A percentile compares a stretch with the other conserved stretches of the same genome.
These are phyloP conservation scores for Chaetothyriales sp. DNA, from an alignment of 2,329 filamentous ascomycete species.

Conservation along the genomic window DNA sequence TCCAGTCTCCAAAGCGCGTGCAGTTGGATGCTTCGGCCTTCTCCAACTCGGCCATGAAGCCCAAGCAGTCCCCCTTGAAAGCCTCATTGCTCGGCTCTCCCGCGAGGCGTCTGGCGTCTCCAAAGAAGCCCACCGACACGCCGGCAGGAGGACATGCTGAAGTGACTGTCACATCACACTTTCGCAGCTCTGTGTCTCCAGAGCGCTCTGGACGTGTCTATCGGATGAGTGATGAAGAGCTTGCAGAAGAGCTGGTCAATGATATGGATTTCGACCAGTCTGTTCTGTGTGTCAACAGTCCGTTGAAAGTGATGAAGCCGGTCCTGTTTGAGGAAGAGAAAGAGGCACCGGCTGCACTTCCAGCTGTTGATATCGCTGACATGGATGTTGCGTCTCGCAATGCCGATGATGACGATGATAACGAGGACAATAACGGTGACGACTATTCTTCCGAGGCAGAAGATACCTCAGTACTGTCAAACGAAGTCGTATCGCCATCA, in stretches of 20 bases:
- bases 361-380: not conserved
- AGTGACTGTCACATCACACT: slow-evolving; percentile 14
- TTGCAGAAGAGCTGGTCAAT: slow-evolving; percentile 5
- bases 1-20: slow-evolving; percentile 29
- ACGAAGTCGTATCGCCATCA: not conserved
- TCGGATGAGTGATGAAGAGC: slow-evolving; percentile 13
- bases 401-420: not conserved
- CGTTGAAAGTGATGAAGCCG: slow-evolving; percentile 12
- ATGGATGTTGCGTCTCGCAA: not conserved
- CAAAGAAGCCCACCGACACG: slow-evolving; percentile 21
- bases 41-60: slow-evolving; percentile 21
- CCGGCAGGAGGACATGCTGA: slow-evolving; percentile 10
- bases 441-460: not conserved
- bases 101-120: slow-evolving; percentile 28
- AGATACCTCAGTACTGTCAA: not conserved
- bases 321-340: not conserved
- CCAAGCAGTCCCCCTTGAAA: slow-evolving; percentile 24
- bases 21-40: slow-evolving; percentile 24
- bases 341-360: not conserved
- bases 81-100: slow-evolving; percentile 29
- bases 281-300: slow-evolving; percentile 14
- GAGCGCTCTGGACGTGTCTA: slow-evolving; percentile 10
- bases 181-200: slow-evolving; percentile 15
- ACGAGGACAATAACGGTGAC: not conserved
- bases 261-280: slow-evolving; percentile 17